Conservation (phyloP, 2,329 filamentous ascomycete species). For the Purpureocillium lavendulum region DNA sequence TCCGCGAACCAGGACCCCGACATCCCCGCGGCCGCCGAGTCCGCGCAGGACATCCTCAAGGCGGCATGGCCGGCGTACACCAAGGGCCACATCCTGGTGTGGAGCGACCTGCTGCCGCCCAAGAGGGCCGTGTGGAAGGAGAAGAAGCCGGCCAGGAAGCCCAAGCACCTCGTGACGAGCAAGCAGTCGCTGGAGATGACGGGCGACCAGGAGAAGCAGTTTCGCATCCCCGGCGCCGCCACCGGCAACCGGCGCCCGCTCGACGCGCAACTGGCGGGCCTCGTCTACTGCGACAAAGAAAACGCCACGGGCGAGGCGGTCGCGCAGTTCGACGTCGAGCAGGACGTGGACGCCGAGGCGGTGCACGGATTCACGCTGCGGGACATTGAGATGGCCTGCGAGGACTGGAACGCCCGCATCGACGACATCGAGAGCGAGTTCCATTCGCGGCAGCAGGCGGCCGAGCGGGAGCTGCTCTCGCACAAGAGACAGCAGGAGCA, state of each 20-base stretch:
- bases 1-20: slow-evolving; percentile 50
- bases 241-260: slow-evolving; percentile 49
- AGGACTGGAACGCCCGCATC: slow-evolving; percentile 71
- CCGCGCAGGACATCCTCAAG: slow-evolving; percentile 65
- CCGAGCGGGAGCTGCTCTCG: slow-evolving; percentile 22
- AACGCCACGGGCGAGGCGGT: slow-evolving; percentile 25
- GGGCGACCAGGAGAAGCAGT: slow-evolving; percentile 77
- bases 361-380: slow-evolving; percentile 68
- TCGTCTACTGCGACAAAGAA: slow-evolving; percentile 36
- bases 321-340: slow-evolving; percentile 37
- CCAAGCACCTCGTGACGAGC: slow-evolving; percentile 73
- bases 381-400: slow-evolving; percentile 77
- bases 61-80: slow-evolving; percentile 77
- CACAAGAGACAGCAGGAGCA: slow-evolving; percentile 28
- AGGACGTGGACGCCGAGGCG: slow-evolving; percentile 51
- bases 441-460: slow-evolving; percentile 18
- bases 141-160: slow-evolving; percentile 70
- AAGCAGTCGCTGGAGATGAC: slow-evolving; percentile 85
- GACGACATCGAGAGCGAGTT: slow-evolving; percentile 34
- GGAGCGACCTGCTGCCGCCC: slow-evolving; percentile 74
- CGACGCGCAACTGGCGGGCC: slow-evolving; percentile 38
- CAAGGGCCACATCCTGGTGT: slow-evolving; percentile 64
- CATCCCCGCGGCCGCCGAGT: slow-evolving; percentile 63
- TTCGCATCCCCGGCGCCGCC: slow-evolving; percentile 62
- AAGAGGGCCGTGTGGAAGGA: slow-evolving; percentile 71